These are phyloP conservation scores for Flaveria robusta DNA, from an alignment of 129 eudicot species.

Conservation along the genomic window DNA sequence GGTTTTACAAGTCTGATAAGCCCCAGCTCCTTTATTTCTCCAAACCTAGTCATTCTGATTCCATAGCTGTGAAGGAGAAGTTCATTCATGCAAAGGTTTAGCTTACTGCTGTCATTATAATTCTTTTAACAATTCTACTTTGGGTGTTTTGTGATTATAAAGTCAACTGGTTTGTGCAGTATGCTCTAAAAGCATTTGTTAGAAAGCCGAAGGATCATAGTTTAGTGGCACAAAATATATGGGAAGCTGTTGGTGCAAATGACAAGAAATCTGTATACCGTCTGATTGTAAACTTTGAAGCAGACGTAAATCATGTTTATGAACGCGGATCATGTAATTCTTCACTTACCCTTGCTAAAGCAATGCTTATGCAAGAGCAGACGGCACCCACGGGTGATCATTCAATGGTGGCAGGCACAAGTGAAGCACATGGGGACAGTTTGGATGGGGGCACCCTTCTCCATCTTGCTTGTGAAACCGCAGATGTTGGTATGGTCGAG, in stretches of 20 bases:
- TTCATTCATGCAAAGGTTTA: constrained; percentile 89
- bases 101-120: background rate
- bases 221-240: constrained; percentile 60
- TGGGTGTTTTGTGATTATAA: background rate
- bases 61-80: constrained; percentile 88
- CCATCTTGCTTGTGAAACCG: constrained; percentile 86
- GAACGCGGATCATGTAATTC: constrained; percentile 53
- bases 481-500: constrained; percentile 89
- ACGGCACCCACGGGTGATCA: background rate
- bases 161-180: constrained; percentile 43
- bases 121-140: background rate
- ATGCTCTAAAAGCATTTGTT: constrained; percentile 75
- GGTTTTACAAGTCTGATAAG: constrained; percentile 69
- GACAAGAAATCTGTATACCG: constrained; percentile 87
- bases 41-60: constrained; percentile 83
- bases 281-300: constrained; percentile 74
- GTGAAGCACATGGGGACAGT: constrained; percentile 45
- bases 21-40: constrained; percentile 55
- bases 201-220: constrained; percentile 63
- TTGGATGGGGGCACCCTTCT: constrained; percentile 70
- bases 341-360: constrained; percentile 87
- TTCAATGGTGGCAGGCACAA: constrained; percentile 40
- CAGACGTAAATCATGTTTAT: constrained; percentile 64
- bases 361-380: constrained; percentile 80
- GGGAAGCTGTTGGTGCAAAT: constrained; percentile 85